phyloP scores from a whole-genome alignment of 768 basidiomycete genomes.

The Xerocomellus amylosporus region DNA sequence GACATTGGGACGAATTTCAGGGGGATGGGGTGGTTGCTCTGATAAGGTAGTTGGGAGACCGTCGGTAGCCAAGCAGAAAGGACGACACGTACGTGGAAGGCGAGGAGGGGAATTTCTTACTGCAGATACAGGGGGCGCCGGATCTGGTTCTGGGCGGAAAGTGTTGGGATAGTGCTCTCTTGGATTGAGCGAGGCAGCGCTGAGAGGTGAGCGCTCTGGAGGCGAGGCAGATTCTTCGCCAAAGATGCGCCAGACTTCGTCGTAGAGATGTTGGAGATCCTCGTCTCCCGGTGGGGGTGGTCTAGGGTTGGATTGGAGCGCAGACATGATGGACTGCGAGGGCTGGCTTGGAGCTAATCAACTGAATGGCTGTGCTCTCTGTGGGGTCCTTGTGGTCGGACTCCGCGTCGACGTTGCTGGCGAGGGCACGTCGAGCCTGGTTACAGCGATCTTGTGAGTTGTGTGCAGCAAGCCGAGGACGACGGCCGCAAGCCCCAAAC shows the following conservation, averaged over 20 bases:
- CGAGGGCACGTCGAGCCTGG: not conserved
- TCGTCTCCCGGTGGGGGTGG: slow-evolving; percentile 55
- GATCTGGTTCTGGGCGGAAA: slow-evolving; percentile 22
- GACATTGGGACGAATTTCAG: slow-evolving; percentile 20
- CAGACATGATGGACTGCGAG: slow-evolving; percentile 32
- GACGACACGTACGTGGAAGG: slow-evolving; percentile 19
- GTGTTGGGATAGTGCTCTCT: slow-evolving; percentile 20
- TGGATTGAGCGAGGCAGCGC: slow-evolving; percentile 13
- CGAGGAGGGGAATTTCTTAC: slow-evolving; percentile 21
- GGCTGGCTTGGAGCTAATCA: not conserved
- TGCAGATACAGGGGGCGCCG: slow-evolving; percentile 8
- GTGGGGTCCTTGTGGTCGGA: not conserved
- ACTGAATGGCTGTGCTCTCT: not conserved
- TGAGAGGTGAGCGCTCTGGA: slow-evolving; percentile 26
- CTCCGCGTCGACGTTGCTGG: not conserved
- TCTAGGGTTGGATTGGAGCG: slow-evolving; percentile 34
- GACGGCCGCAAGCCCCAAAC: not conserved
- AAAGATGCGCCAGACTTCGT: slow-evolving; percentile 72
- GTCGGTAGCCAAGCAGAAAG: not conserved
- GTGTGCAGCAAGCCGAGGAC: not conserved
- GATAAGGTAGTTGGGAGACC: not conserved
- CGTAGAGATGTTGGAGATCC: slow-evolving; percentile 70
- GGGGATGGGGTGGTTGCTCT: slow-evolving; percentile 15
- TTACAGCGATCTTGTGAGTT: no score
- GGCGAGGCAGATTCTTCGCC: slow-evolving; percentile 43